phyloP scores from a whole-genome alignment of 306 rosid species.

The Inga laurina region DNA sequence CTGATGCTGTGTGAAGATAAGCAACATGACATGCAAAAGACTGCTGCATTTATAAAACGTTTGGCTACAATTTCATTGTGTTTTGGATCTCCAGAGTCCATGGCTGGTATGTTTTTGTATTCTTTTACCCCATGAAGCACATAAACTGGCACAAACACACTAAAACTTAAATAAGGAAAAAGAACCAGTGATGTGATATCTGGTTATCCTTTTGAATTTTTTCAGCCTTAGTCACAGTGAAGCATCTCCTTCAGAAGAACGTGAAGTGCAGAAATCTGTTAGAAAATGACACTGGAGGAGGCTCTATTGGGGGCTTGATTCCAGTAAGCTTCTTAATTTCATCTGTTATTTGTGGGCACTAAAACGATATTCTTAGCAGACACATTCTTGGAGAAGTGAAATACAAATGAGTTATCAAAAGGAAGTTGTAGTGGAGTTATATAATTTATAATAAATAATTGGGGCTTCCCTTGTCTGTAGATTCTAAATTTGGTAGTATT shows the following conservation, averaged over 20 bases:
- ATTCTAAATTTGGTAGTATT: not conserved
- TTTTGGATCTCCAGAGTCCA: constrained; percentile 84
- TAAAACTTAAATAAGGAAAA: not conserved
- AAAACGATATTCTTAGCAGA: not conserved
- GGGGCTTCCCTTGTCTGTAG: not conserved
- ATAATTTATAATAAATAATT: not conserved
- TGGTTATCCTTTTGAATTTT: constrained; percentile 34
- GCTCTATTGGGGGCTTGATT: constrained; percentile 79
- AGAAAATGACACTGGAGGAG: constrained; percentile 96
- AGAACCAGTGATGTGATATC: not conserved
- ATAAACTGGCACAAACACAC: not conserved
- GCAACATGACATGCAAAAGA: constrained; percentile 98
- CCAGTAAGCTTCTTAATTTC: constrained; percentile 55
- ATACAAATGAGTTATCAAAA: not conserved
- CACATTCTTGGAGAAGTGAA: not conserved
- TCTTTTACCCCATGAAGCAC: not conserved
- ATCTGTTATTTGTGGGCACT: constrained; percentile 3
- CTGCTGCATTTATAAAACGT: constrained; percentile 95
- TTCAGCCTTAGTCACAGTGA: constrained; percentile 87
- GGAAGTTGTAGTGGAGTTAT: not conserved
- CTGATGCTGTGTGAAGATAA: constrained; percentile 92
- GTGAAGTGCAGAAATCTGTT: constrained; percentile 88
- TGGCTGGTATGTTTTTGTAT: constrained; percentile 70
- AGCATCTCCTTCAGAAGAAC: constrained; percentile 92
- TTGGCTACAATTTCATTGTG: constrained; percentile 71